These are phyloP conservation scores for Phytophthora hibernalis DNA, from an alignment of 352 stramenopile genomes.

Conservation along the genomic window DNA sequence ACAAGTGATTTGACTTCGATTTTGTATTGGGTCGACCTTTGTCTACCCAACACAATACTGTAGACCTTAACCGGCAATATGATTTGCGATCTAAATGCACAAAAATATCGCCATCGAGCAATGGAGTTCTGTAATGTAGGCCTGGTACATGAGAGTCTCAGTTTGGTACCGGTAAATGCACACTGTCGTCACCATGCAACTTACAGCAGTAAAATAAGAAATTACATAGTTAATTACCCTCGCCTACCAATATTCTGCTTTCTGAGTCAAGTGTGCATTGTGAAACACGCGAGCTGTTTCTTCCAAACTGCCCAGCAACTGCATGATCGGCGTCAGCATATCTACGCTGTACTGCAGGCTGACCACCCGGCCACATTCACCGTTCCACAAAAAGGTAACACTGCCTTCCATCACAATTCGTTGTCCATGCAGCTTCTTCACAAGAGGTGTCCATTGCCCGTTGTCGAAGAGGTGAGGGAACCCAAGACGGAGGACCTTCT, in stretches of 20 bases:
- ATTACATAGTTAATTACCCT: too few species aligned
- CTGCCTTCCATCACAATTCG: conserved; percentile 1
- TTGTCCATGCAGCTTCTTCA: neutral
- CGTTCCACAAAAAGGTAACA: conserved; percentile 5
- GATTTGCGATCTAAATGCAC: too few species aligned
- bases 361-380: neutral
- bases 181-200: too few species aligned
- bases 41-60: too few species aligned
- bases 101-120: too few species aligned
- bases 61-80: too few species aligned
- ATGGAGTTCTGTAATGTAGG: too few species aligned
- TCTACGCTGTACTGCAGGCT: conserved; percentile 7
- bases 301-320: conserved; percentile 4
- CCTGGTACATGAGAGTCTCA: too few species aligned
- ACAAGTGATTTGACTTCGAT: too few species aligned
- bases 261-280: neutral
- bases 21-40: too few species aligned
- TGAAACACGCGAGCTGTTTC: conserved; percentile 4
- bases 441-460: conserved; percentile 1
- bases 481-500: conserved; percentile 2
- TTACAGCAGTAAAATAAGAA: too few species aligned
- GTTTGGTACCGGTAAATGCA: too few species aligned
- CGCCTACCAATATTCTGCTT: neutral
- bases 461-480: conserved; percentile 3
- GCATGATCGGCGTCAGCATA: conserved; percentile 4